Percentiles rank a stretch among this genome's conserved stretches.
These are phyloP conservation scores for Sclerotinia trifoliorum DNA, from an alignment of 2,329 filamentous ascomycete genomes.

Conservation along the genomic window DNA sequence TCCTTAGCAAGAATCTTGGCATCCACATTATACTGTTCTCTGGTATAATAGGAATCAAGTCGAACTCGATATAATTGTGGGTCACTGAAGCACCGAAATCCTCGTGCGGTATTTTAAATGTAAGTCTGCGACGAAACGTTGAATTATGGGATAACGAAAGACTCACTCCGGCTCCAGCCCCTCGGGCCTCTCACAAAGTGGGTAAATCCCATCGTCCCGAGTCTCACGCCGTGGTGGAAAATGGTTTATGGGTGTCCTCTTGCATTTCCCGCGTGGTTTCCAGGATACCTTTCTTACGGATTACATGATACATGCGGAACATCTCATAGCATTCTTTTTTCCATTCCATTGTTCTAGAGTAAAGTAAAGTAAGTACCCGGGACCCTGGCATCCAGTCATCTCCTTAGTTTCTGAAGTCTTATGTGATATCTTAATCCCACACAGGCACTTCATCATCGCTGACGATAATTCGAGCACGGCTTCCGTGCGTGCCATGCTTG, in stretches of 20 bases:
- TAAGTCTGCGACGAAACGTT: background rate
- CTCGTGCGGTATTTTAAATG: background rate
- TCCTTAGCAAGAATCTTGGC: background rate
- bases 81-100: background rate
- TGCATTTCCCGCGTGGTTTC: constrained; percentile 19
- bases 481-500: constrained; percentile 11
- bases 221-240: background rate
- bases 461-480: background rate
- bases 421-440: constrained; percentile 21
- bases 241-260: constrained; percentile 6
- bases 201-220: constrained; percentile 8
- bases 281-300: constrained; percentile 14
- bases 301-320: constrained; percentile 21
- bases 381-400: constrained; percentile 10
- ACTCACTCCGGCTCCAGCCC: background rate
- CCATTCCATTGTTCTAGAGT: background rate
- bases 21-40: background rate
- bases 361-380: background rate
- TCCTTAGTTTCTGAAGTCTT: constrained; percentile 9
- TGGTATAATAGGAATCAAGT: no score
- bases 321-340: constrained; percentile 11
- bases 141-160: background rate
- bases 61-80: background rate
- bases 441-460: constrained; percentile 1
- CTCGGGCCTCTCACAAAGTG: no score